Percentiles rank a stretch among this genome's conserved stretches.
These are phyloP conservation scores for Gastroboletus turbinatus DNA, from an alignment of 1,284 basidiomycete genomes.

Conservation along the genomic window DNA sequence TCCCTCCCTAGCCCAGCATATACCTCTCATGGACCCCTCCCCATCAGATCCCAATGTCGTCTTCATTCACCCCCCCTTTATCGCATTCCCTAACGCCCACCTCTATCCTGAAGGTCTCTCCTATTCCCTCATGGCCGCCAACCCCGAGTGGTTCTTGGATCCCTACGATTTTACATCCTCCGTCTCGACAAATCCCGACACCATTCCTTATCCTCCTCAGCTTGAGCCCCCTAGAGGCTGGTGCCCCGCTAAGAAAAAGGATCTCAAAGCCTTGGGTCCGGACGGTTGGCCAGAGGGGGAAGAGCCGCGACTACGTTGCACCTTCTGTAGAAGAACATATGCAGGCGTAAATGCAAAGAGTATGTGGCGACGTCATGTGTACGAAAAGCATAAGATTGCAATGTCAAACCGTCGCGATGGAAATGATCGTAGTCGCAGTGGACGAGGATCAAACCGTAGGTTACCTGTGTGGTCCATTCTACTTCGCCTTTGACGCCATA, in stretches of 20 bases:
- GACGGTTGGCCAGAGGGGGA: slow-evolving; percentile 76
- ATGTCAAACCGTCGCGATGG: slow-evolving; percentile 79
- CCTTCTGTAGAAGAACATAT: slow-evolving; percentile 76
- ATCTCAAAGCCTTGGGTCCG: slow-evolving; percentile 58
- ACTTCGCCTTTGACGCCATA: slow-evolving; percentile 18
- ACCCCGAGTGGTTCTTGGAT: slow-evolving; percentile 76
- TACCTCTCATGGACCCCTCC: slow-evolving; percentile 63
- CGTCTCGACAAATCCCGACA: slow-evolving; percentile 45
- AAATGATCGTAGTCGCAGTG: slow-evolving; percentile 52
- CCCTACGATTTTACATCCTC: slow-evolving; percentile 59
- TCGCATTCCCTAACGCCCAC: slow-evolving; percentile 58
- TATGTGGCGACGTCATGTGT: slow-evolving; percentile 84
- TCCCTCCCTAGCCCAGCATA: slow-evolving; percentile 44
- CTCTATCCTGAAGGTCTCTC: slow-evolving; percentile 64
- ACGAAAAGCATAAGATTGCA: slow-evolving; percentile 82
- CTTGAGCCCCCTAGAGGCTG: slow-evolving; percentile 79
- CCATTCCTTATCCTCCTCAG: slow-evolving; percentile 65
- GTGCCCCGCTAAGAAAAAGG: slow-evolving; percentile 77
- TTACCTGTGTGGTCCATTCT: not conserved
- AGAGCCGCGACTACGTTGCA: slow-evolving; percentile 73
- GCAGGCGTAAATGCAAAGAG: slow-evolving; percentile 83
- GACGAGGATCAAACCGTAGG: slow-evolving; percentile 65
- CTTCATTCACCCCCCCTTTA: slow-evolving; percentile 73
- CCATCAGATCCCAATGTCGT: slow-evolving; percentile 57
- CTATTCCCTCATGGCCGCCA: slow-evolving; percentile 64